phyloP scores from a whole-genome alignment of 306 rosid species.

The Cyclanthera cordifolia region DNA sequence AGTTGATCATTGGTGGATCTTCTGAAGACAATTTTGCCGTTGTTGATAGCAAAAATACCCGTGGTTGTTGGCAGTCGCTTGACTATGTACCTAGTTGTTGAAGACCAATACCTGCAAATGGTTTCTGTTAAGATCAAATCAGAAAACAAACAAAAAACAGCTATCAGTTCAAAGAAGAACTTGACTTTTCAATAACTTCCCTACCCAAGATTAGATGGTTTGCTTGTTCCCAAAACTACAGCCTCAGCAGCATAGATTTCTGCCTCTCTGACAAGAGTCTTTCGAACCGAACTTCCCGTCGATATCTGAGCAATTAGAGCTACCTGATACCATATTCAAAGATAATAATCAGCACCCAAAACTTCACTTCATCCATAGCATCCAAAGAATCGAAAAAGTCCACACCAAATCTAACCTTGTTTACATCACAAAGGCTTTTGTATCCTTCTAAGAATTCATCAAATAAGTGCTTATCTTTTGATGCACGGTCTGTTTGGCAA shows the following conservation, averaged over 20 bases:
- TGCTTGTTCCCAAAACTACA: conserved; percentile 50
- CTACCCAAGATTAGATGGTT: conserved; percentile 38
- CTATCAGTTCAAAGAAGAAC: conserved; percentile 4
- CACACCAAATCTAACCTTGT: conserved; percentile 42
- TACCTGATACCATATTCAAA: conserved; percentile 38
- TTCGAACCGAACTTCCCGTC: conserved; percentile 40
- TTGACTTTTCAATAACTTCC: conserved; percentile 8
- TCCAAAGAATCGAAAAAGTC: neutral
- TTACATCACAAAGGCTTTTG: conserved; percentile 48
- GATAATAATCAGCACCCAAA: conserved; percentile 7
- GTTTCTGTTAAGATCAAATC: conserved; percentile 23
- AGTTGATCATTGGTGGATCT: conserved; percentile 43
- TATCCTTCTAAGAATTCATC: conserved; percentile 59
- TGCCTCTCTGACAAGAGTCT: conserved; percentile 59
- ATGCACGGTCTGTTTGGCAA: conserved; percentile 30
- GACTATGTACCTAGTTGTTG: conserved; percentile 61
- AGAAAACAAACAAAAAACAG: conserved; percentile 12
- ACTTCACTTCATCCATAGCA: neutral
- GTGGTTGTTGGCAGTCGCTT: conserved; percentile 48
- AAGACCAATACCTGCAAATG: conserved; percentile 38
- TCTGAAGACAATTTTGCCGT: conserved; percentile 56
- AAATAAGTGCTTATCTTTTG: conserved; percentile 33
- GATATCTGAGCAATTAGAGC: conserved; percentile 43
- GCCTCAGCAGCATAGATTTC: conserved; percentile 46
- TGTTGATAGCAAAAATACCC: conserved; percentile 51